These are phyloP conservation scores for Silybum marianum DNA, from an alignment of 129 eudicot species.

Conservation along the genomic window DNA sequence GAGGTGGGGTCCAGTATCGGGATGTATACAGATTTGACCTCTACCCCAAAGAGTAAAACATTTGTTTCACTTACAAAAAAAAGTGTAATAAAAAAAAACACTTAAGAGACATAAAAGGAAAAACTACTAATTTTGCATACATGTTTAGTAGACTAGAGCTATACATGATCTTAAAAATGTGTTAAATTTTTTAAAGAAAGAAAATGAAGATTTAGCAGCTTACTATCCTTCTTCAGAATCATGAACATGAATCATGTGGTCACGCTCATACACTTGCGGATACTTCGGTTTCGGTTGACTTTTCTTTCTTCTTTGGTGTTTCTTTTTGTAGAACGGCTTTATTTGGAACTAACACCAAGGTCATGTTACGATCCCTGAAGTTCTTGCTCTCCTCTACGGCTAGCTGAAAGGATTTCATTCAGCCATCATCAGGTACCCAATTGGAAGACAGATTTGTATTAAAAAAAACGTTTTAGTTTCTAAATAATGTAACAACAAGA, in stretches of 20 bases:
- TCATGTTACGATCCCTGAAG: constrained; percentile 71
- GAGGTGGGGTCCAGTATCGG: neutral
- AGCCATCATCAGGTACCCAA: constrained; percentile 3
- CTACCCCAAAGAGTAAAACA: neutral
- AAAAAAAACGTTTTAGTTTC: neutral
- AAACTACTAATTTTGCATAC: constrained; percentile 20
- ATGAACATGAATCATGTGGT: constrained; percentile 5
- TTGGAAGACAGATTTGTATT: neutral
- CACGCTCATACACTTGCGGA: constrained; percentile 38
- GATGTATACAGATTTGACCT: neutral
- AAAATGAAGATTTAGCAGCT: constrained; percentile 13
- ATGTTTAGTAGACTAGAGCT: constrained; percentile 35
- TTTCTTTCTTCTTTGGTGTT: constrained; percentile 59
- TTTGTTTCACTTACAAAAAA: neutral
- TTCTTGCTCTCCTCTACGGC: constrained; percentile 79
- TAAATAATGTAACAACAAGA: neutral
- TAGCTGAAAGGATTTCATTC: constrained; percentile 46
- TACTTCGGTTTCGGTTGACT: constrained; percentile 29
- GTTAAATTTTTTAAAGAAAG: constrained; percentile 11
- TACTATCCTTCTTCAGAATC: too few relatives aligned
- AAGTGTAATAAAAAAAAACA: neutral
- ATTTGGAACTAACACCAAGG: constrained; percentile 72
- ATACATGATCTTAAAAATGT: constrained; percentile 47
- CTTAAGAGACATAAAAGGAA: neutral
- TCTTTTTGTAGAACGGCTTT: constrained; percentile 70